A percentile compares a stretch with the other conserved stretches of the same genome.
Evolutionary conservation across 345 rosid species (phyloP).

Genomic region (Angophora floribunda): DNA sequence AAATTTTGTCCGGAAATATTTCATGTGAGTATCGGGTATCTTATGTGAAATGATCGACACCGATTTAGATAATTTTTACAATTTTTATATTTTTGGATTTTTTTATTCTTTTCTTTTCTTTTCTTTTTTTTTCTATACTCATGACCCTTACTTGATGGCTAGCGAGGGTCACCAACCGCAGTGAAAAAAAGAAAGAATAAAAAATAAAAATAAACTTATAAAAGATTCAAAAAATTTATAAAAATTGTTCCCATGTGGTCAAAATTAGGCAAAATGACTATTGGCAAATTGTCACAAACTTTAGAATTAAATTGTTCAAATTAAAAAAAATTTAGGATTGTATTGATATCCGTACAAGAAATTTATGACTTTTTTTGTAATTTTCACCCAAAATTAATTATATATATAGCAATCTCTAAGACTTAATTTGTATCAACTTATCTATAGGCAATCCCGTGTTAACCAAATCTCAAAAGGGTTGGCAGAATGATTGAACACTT

Average conservation of each 20-base stretch:
- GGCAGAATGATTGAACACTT: not conserved
- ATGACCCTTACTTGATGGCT: too few species aligned
- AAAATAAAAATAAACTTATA: too few species aligned
- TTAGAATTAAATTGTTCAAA: accelerated
- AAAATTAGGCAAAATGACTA: not conserved
- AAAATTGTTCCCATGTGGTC: not conserved
- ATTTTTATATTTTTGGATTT: not conserved
- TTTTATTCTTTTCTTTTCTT: not conserved
- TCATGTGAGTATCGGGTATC: not conserved
- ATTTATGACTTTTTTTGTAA: accelerated
- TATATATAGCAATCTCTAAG: not conserved
- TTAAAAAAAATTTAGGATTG: accelerated
- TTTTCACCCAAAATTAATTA: not conserved
- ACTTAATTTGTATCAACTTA: not conserved
- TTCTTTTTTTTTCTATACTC: too few species aligned
- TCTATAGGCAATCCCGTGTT: not conserved
- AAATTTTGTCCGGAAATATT: too few species aligned
- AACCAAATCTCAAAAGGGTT: not conserved
- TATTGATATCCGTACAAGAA: not conserved
- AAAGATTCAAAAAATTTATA: not conserved
- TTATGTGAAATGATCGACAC: not conserved
- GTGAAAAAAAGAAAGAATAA: not conserved
- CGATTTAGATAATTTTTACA: not conserved
- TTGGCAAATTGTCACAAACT: accelerated
- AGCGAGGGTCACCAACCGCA: not conserved